phyloP scores from a whole-genome alignment of 768 basidiomycete genomes.

The Crucibulum laeve region DNA sequence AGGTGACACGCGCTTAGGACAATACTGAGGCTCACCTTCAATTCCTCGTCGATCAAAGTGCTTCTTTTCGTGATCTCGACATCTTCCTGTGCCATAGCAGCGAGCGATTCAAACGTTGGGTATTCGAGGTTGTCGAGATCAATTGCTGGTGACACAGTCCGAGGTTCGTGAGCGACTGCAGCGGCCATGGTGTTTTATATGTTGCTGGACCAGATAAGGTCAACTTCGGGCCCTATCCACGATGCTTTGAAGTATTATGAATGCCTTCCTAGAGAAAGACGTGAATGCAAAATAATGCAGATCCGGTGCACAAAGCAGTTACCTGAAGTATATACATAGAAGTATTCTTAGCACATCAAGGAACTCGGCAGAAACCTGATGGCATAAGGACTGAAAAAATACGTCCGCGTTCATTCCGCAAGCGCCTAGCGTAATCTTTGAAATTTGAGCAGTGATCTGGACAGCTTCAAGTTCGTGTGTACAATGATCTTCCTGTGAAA shows the following conservation, averaged over 20 bases:
- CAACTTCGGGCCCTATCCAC: constrained; percentile 1
- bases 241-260: neutral
- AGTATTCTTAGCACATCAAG: neutral
- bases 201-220: neutral
- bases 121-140: constrained; percentile 5
- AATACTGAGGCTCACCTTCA: constrained; percentile 33
- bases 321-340: neutral
- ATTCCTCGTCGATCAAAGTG: constrained; percentile 52
- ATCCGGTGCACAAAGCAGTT: neutral
- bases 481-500: too few relatives aligned
- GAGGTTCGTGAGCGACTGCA: constrained; percentile 6
- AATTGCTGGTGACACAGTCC: constrained; percentile 3
- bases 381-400: too few relatives aligned
- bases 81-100: constrained; percentile 22
- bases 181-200: constrained; percentile 11
- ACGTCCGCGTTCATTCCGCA: too few relatives aligned
- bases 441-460: too few relatives aligned
- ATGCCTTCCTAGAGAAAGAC: neutral
- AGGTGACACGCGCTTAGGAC: constrained; percentile 1
- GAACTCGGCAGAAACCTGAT: too few relatives aligned
- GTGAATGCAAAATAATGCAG: neutral
- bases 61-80: constrained; percentile 42
- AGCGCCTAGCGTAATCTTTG: too few relatives aligned
- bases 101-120: constrained; percentile 6
- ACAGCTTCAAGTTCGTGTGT: too few relatives aligned